Base-by-base conservation (phyloP, 805 yeast genomes). In the Myxozyma vanderwaltii region DNA sequence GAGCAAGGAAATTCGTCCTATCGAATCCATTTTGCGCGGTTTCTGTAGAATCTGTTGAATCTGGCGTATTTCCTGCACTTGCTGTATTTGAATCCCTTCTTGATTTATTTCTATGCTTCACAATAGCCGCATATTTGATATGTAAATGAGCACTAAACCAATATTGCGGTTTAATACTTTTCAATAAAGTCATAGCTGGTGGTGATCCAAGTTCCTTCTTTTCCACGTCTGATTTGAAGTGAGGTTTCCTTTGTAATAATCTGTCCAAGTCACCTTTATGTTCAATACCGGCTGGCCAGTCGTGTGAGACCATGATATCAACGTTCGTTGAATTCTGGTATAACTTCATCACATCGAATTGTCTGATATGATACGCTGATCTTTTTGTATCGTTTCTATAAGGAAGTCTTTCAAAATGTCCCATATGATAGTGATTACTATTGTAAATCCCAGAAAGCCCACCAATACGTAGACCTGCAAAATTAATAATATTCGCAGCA, bases 101-200 rank as follows among this genome's bases (percentile, higher is more conserved):
- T 27, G 8, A 4, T 43, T 4, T 36, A 10, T 12, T 23, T 33
- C 26, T 39, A 69, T 81, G 83, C 0, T 68, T 59, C 1, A 85
- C 81, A 0, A 59, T 62, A 0, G 96, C 97, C 5, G 75, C 77
- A 68, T 81, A 94, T 54, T 75, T 76, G 1, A 86, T 90, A 72
- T 94, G 99, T 57, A 94, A 72, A 75, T 94, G 99, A 10, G 95
- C 95, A 66, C 94, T 83, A 61, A 89, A 82, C 99, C 98, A 94
- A 71, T 81, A 77, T 17, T 71, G 63, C 0, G 98, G 98, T 66
- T 74, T 77, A 54, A 89, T 63, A 15, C 69, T 67, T 24, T 76
- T 67, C 64, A 94, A 72, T 15, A 90, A 70, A 21, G 76, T 74
- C 76, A 81, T 78, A 50, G 83, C 82, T 6, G 86, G 77, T 0